phyloP scores from a whole-genome alignment of 768 basidiomycete species.

The Suillus sp. region DNA sequence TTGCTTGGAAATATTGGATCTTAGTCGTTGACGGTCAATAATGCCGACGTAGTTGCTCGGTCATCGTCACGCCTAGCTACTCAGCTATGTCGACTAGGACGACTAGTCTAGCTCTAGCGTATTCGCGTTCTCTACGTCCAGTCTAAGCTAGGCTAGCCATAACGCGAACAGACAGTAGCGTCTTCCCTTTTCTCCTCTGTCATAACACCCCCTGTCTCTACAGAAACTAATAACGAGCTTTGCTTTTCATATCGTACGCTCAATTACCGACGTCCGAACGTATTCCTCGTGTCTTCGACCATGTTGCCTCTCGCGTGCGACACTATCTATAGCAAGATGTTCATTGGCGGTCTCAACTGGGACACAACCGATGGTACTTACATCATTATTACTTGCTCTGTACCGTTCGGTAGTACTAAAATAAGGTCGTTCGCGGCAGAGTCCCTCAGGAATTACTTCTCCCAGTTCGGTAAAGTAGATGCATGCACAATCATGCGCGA shows the following conservation, averaged over 20 bases:
- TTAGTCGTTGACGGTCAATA: constrained; percentile 29
- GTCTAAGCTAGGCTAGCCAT: constrained; percentile 76
- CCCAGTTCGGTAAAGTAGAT: constrained; percentile 95
- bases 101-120: constrained; percentile 76
- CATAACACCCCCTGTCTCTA: constrained; percentile 67
- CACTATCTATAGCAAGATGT: constrained; percentile 89
- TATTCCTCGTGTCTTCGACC: constrained; percentile 28
- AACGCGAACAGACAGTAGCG: constrained; percentile 70
- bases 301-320: constrained; percentile 27
- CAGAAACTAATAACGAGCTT: constrained; percentile 79
- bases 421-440: constrained; percentile 49
- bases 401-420: constrained; percentile 47
- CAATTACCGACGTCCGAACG: constrained; percentile 23
- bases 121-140: constrained; percentile 68
- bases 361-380: constrained; percentile 97
- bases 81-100: constrained; percentile 60
- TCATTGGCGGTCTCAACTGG: constrained; percentile 99
- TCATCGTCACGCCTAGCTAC: constrained; percentile 45
- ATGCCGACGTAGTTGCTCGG: constrained; percentile 43
- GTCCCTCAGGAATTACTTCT: constrained; percentile 82
- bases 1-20: constrained; percentile 29
- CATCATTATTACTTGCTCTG: constrained; percentile 39
- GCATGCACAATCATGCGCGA: constrained; percentile 99
- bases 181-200: constrained; percentile 59
- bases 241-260: constrained; percentile 40